These are phyloP conservation scores for Hagleromyces aurorensis DNA, from an alignment of 805 yeast genomes.

Conservation along the genomic window DNA sequence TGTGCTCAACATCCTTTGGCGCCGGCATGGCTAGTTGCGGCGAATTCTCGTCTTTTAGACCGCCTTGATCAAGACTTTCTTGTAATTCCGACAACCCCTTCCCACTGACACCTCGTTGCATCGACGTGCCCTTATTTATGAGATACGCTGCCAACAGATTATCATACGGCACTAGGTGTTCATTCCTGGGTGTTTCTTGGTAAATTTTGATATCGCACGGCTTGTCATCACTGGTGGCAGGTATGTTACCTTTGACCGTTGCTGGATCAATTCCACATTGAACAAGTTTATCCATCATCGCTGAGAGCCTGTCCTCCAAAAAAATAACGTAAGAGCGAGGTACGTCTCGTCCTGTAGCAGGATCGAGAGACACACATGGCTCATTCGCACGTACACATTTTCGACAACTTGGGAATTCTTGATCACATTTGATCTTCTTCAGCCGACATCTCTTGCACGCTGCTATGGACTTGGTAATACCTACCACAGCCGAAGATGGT, in stretches of 20 bases:
- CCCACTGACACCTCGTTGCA: conserved; percentile 13
- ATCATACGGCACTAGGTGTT: conserved; percentile 18
- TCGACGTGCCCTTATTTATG: conserved; percentile 20
- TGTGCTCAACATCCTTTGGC: too few relatives aligned
- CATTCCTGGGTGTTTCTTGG: conserved; percentile 15
- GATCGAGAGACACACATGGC: conserved; percentile 78
- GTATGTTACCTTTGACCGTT: conserved; percentile 20
- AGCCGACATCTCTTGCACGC: conserved; percentile 81
- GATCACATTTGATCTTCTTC: conserved; percentile 57
- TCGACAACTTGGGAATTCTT: conserved; percentile 48
- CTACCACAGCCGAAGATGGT: conserved; percentile 25
- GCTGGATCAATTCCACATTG: conserved; percentile 36
- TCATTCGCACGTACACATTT: conserved; percentile 52
- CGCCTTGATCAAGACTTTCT: too few relatives aligned
- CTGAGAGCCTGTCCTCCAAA: conserved; percentile 55
- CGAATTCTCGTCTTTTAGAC: conserved; percentile 1
- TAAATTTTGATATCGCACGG: conserved; percentile 20
- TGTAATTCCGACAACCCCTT: not conserved
- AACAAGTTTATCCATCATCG: conserved; percentile 45
- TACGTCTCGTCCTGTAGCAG: conserved; percentile 79
- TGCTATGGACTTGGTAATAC: conserved; percentile 58
- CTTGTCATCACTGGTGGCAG: conserved; percentile 22
- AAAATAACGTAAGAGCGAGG: conserved; percentile 73
- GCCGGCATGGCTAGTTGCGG: conserved; percentile 2
- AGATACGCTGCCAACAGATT: conserved; percentile 22